These are phyloP conservation scores for Catharanthus roseus DNA, from an alignment of 257 asterid species.

Conservation along the genomic window DNA sequence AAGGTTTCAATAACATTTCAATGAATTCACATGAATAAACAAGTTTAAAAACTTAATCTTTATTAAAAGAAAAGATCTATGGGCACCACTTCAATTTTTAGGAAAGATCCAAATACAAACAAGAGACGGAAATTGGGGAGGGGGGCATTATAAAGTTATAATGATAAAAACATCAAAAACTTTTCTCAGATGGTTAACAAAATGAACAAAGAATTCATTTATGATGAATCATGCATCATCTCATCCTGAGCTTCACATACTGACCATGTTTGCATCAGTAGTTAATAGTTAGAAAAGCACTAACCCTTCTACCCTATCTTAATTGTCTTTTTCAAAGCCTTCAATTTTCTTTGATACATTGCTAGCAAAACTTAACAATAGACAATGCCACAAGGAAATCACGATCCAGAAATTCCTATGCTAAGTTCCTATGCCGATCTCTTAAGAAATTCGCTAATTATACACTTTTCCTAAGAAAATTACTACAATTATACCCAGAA, in stretches of 20 bases:
- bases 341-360: not conserved
- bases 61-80: not conserved
- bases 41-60: not conserved
- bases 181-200: not conserved
- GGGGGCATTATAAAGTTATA: not conserved
- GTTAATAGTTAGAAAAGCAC: not conserved
- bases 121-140: not conserved
- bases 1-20: not conserved
- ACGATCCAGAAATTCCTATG: not conserved
- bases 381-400: no score
- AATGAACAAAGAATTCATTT: not conserved
- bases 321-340: not conserved
- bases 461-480: not conserved
- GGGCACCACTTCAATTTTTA: not conserved
- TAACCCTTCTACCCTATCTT: not conserved
- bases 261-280: not conserved
- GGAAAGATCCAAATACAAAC: not conserved
- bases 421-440: not conserved
- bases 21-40: not conserved
- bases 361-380: not conserved
- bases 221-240: not conserved
- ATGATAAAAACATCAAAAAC: not conserved
- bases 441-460: not conserved
- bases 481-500: not conserved
- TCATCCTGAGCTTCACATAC: not conserved